A percentile compares a stretch with the other conserved stretches of the same genome.
phyloP scores from a whole-genome alignment of 257 asterid species.

The Eustoma russellianum region DNA sequence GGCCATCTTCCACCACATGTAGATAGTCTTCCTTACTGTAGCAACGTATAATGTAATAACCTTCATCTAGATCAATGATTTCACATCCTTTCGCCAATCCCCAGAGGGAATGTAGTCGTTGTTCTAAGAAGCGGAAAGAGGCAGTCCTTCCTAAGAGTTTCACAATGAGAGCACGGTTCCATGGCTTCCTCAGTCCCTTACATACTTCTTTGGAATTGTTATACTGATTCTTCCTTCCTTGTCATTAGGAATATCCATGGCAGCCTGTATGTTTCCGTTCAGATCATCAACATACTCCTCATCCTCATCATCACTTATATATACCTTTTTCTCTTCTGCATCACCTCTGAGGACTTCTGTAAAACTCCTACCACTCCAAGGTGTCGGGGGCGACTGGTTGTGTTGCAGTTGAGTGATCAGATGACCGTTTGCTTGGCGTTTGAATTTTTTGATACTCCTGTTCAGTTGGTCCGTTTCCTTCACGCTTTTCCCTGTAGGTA shows the following conservation, averaged over 20 bases:
- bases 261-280: background rate
- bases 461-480: background rate
- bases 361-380: background rate
- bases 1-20: background rate
- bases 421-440: background rate
- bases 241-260: background rate
- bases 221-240: background rate
- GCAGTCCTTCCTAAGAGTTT: too few species aligned
- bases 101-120: too few species aligned
- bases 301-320: background rate
- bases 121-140: too few species aligned
- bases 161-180: too few species aligned
- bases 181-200: background rate
- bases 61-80: background rate
- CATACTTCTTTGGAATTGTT: background rate
- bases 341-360: background rate
- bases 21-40: background rate
- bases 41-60: background rate
- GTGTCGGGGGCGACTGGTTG: background rate
- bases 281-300: too few species aligned
- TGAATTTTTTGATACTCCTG: background rate
- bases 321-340: background rate
- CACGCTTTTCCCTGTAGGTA: too few species aligned
- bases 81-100: too few species aligned
- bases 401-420: too few species aligned